Evolutionary conservation across 805 yeast species (phyloP).

Genomic region (Vanderwaltozyma tropicalis): DNA sequence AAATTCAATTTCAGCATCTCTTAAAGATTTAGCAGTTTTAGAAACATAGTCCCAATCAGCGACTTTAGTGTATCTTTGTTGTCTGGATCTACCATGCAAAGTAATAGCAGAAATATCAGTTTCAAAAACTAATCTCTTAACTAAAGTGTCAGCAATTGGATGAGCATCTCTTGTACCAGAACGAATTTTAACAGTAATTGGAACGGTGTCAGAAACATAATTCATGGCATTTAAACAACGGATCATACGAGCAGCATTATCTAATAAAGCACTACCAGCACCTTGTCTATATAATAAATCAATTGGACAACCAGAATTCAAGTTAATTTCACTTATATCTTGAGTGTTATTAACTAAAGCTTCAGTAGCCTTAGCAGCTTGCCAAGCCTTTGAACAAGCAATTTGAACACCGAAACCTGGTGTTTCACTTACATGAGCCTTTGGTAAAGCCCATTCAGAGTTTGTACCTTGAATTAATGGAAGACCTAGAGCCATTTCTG

Average conservation of each 20-base stretch:
- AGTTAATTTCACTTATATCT: slow-evolving; percentile 68
- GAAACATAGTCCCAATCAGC: slow-evolving; percentile 91
- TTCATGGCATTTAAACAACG: slow-evolving; percentile 83
- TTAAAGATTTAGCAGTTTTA: slow-evolving; percentile 58
- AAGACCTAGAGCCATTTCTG: slow-evolving; percentile 87
- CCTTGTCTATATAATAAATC: slow-evolving; percentile 91
- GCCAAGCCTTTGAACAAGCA: slow-evolving; percentile 88
- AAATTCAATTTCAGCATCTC: slow-evolving; percentile 42
- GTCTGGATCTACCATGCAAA: slow-evolving; percentile 91
- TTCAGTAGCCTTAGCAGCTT: slow-evolving; percentile 88
- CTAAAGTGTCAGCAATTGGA: slow-evolving; percentile 77
- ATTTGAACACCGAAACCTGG: slow-evolving; percentile 92
- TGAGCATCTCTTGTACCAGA: slow-evolving; percentile 81
- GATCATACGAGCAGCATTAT: slow-evolving; percentile 71
- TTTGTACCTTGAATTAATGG: slow-evolving; percentile 85
- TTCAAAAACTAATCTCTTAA: slow-evolving; percentile 60
- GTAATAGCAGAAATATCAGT: slow-evolving; percentile 86
- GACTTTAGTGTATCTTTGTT: slow-evolving; percentile 82
- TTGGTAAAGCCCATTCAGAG: slow-evolving; percentile 95
- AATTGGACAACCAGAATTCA: slow-evolving; percentile 96
- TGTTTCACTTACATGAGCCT: slow-evolving; percentile 70
- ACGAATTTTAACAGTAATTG: slow-evolving; percentile 84
- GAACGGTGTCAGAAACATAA: slow-evolving; percentile 78
- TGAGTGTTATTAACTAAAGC: slow-evolving; percentile 39
- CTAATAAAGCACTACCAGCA: slow-evolving; percentile 89